Evolutionary conservation across 768 basidiomycete genomes (phyloP).

Genomic region (Paxillus ammoniavirescens): DNA sequence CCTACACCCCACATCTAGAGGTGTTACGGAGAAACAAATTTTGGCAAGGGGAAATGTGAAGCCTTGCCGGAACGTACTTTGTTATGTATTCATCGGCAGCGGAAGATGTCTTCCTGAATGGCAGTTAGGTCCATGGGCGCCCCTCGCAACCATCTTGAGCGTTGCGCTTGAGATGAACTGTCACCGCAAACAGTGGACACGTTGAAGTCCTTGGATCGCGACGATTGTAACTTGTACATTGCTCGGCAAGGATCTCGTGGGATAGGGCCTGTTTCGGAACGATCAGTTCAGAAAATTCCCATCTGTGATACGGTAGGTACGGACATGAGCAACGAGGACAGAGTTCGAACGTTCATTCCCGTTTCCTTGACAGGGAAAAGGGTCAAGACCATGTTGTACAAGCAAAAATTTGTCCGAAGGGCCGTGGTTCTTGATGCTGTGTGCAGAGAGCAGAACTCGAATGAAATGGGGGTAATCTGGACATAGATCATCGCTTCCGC

Average conservation of each 20-base stretch:
- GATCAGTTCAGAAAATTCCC: constrained; percentile 1
- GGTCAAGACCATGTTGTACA: neutral
- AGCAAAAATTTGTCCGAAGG: neutral
- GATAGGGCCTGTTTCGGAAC: neutral
- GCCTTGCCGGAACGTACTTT: constrained; percentile 1
- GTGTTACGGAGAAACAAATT: neutral
- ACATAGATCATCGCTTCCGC: neutral
- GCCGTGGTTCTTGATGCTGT: neutral
- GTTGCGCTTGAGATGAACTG: no score
- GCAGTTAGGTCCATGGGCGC: constrained; percentile 9
- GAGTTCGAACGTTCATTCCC: constrained; percentile 1
- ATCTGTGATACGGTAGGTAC: neutral
- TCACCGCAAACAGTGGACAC: no score
- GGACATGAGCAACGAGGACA: constrained; percentile 2
- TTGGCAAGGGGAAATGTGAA: constrained; percentile 1
- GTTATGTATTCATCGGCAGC: neutral
- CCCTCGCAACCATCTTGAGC: constrained; percentile 39
- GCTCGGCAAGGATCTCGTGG: neutral
- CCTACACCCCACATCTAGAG: neutral
- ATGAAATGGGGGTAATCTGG: neutral
- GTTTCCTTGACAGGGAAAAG: neutral
- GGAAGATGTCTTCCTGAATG: neutral
- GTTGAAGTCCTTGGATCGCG: neutral
- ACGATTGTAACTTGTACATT: neutral
- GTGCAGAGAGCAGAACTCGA: neutral